Evolutionary conservation across 2,329 filamentous ascomycete genomes (phyloP).

Genomic region (Fusarium neocosmosporiellum): DNA sequence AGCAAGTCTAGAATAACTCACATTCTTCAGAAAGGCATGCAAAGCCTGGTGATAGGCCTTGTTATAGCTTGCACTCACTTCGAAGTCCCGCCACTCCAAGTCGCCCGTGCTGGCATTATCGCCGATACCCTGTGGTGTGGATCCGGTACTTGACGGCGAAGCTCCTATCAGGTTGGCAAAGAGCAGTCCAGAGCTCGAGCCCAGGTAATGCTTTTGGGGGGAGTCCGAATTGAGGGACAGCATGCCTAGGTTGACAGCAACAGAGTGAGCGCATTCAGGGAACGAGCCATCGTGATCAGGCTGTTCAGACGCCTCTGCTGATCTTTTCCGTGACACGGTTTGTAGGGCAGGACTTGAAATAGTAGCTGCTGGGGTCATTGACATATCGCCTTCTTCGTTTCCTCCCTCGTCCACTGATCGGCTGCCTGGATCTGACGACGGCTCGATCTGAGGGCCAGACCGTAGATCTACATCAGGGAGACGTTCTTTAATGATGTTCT

Average conservation of each 20-base stretch:
- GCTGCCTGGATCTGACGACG: not conserved
- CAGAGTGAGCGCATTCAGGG: constrained; percentile 37
- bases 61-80: not conserved
- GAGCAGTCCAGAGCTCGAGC: constrained; percentile 51
- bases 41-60: constrained; percentile 25
- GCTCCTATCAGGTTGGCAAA: constrained; percentile 46
- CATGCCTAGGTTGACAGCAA: constrained; percentile 51
- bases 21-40: constrained; percentile 6
- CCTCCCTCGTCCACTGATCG: constrained; percentile 17
- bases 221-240: constrained; percentile 52
- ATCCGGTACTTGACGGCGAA: constrained; percentile 21
- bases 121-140: constrained; percentile 7
- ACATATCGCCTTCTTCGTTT: not conserved
- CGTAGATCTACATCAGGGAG: constrained; percentile 18
- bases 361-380: not conserved
- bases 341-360: constrained; percentile 24
- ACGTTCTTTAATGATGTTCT: constrained; percentile 18
- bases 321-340: constrained; percentile 20
- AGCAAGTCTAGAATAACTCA: not conserved
- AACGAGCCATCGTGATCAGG: constrained; percentile 26
- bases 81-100: not conserved
- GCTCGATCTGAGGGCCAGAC: constrained; percentile 10
- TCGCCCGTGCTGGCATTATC: not conserved
- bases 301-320: constrained; percentile 27
- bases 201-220: constrained; percentile 51